Evolutionary conservation across 2,329 filamentous ascomycete species (phyloP).

Genomic region (Paecilomyces dactylethromorphus): DNA sequence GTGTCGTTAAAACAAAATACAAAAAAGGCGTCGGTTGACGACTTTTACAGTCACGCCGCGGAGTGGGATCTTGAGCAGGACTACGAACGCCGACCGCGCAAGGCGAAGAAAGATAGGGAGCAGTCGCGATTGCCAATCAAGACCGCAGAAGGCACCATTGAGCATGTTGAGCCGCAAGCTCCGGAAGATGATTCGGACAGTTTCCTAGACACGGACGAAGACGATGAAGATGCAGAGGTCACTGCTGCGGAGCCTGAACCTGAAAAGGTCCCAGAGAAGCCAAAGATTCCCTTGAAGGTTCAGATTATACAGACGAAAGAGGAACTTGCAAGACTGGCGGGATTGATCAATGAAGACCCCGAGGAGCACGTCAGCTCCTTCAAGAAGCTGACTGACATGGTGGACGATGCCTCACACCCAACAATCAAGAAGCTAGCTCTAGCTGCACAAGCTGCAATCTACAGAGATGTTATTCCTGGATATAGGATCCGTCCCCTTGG

Average conservation of each 20-base stretch:
- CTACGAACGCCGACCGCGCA: constrained; percentile 75
- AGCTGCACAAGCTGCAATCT: constrained; percentile 80
- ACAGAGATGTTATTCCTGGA: constrained; percentile 92
- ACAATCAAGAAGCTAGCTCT: constrained; percentile 81
- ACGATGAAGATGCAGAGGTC: constrained; percentile 49
- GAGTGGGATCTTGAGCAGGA: constrained; percentile 89
- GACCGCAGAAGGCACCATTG: constrained; percentile 67
- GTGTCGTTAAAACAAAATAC: constrained; percentile 19
- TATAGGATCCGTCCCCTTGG: constrained; percentile 82
- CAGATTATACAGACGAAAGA: constrained; percentile 86
- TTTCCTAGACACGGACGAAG: constrained; percentile 56
- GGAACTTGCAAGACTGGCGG: constrained; percentile 77
- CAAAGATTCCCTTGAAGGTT: constrained; percentile 65
- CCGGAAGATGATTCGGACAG: constrained; percentile 53
- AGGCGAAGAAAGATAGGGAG: constrained; percentile 66
- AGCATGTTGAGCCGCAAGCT: constrained; percentile 46
- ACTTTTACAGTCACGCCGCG: constrained; percentile 67
- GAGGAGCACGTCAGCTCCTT: constrained; percentile 81
- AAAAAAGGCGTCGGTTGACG: constrained; percentile 27
- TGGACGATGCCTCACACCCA: constrained; percentile 52
- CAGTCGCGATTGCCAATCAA: constrained; percentile 77
- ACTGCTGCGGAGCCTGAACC: constrained; percentile 24
- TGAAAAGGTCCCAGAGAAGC: constrained; percentile 45
- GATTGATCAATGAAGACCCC: constrained; percentile 78
- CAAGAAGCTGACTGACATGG: constrained; percentile 69